Base-by-base conservation (phyloP, 2,329 filamentous ascomycete species). In the Mollisia scopiformis region DNA sequence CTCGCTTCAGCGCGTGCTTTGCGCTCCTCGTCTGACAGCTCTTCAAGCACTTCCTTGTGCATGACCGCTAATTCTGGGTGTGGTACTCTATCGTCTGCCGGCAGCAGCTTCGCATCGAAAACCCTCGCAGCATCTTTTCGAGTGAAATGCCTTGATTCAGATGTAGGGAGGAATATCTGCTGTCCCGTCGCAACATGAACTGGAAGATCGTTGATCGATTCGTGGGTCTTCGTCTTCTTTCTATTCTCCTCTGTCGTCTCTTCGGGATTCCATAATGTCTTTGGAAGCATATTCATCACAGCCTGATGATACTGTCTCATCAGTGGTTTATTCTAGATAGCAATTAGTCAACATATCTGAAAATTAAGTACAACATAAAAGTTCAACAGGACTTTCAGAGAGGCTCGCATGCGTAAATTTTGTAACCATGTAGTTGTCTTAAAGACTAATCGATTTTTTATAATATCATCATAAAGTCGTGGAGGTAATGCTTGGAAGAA, bases 391-490 rank as follows among this genome's bases (percentile, higher is more conserved):
- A 68, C 57, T 61, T 71, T 92, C 89, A 92, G 89, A 89, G 86
- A 89, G 85, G 85, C 82, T 86, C 83, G 84, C 82, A 88, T 88
- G 86, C 84, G 83, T 85, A 85, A 80, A 80, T 80, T 85, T 84
- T 89, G 82, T 94, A 94, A 97, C 91, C 92, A 95, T 88, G 82
- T 87, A 75, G 80, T 77, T 88, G 93, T 98, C 93, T 97, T 97
- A 84, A 96, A 97, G 94, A 98, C 94, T 97, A 97, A 98, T 97
- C 94, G 94, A 86, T 81, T 87, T 88, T 86, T 84, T 80, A 76
- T 84, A 86, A 79, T 82, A 84, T 91, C 88, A 90, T 90, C 88
- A 89, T 74, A 70, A 69, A 69, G 59, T 58, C 39, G 58, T 62
- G 43, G 10, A 28, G 57, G 25, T 41, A 21, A 27, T 27, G 30